Evolutionary conservation across 1,284 basidiomycete genomes (phyloP).

Genomic region (Salmacisia buchloeana): DNA sequence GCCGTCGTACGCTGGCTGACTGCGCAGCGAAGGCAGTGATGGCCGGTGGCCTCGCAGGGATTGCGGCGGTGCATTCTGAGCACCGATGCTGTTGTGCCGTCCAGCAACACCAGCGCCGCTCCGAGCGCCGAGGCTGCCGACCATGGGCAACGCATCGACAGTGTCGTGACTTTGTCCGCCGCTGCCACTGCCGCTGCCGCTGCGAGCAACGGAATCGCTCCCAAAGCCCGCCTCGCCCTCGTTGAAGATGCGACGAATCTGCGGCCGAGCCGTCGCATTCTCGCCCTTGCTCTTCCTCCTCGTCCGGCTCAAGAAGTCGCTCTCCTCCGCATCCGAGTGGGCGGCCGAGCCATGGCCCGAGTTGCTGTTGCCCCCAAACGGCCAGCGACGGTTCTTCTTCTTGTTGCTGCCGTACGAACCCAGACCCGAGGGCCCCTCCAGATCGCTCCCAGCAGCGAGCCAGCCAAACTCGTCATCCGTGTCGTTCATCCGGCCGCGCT

Average conservation of each 20-base stretch:
- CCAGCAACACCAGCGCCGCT: not conserved
- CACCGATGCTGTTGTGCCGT: constrained; percentile 4
- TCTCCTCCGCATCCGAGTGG: not conserved
- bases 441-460: not conserved
- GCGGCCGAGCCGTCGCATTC: not conserved
- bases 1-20: not conserved
- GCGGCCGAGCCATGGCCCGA: too few species aligned
- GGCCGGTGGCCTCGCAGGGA: not conserved
- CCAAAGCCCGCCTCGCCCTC: not conserved
- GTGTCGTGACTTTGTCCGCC: too few species aligned
- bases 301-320: not conserved
- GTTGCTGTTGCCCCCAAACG: not conserved
- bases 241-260: not conserved
- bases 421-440: too few species aligned
- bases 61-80: not conserved
- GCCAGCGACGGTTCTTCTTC: not conserved
- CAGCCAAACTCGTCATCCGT: not conserved
- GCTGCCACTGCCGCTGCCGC: too few species aligned
- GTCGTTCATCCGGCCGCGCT: not conserved
- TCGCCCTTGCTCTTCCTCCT: not conserved
- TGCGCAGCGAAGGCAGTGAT: not conserved
- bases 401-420: too few species aligned
- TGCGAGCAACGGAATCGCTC: not conserved
- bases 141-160: not conserved
- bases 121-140: not conserved